Base-by-base conservation (phyloP, 148 eudicot genomes). In the Rhododendron williamsianum region DNA sequence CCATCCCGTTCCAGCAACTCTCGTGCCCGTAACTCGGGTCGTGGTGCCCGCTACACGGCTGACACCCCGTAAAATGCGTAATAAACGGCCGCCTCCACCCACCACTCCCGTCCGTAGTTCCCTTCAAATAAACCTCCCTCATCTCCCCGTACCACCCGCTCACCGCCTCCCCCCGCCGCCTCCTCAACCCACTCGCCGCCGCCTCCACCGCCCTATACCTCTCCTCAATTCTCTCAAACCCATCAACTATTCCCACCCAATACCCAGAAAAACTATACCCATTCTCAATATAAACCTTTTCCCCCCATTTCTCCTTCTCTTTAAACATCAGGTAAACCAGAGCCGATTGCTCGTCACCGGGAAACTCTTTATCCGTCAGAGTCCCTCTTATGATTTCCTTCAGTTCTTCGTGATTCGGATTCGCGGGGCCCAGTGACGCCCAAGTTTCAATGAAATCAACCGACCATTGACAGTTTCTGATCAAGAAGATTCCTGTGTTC, bases 21-120 rank as follows among this genome's bases (percentile, higher is more conserved):
- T 83, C 83, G 4, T 4, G 43, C 0, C 2, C 43, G 10, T 87
- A 87, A 13, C 16, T 46, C 3, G 83, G 71, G 33, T 83, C 84
- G 15, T 83, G 71, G 9, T 67, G 43, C 6, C 88, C 86, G 19
- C 83, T 79, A n/a, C 88, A 87, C 16, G 86, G 86, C 12, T 83
- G 82, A 78, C 88, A 87, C 38, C 88, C 88, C 15, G 80, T 78
- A 36, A 87, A 87, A n/a, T 87, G 83, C 0, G 88, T 87, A 6
- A 83, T 87, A 38, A 80, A 83, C n/a, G 79, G 79, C 84, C 88
- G 27, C 19, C 63, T 63, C 81, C 84, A 76, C 2, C 80, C 87
- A 41, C 30, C 56, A 0, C 38, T 81, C 15, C 60, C 78, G 13
- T 69, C 83, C 0, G 38, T 7, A 2, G 83, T 72, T 7, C 27